Evolutionary conservation across 2,329 filamentous ascomycete species (phyloP).

Genomic region (Talaromyces sp.): DNA sequence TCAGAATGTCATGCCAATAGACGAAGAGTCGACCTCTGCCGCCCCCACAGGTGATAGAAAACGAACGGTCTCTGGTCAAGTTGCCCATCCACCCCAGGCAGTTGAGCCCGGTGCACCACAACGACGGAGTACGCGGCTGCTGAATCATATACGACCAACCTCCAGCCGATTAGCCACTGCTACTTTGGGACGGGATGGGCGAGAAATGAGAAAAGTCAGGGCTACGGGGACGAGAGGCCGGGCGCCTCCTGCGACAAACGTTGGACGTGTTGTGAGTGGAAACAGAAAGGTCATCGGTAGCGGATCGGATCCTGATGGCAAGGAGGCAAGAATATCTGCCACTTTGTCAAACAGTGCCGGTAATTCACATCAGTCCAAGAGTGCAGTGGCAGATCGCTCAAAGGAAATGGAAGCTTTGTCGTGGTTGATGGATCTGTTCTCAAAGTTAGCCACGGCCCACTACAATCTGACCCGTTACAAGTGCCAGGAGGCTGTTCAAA

Average conservation of each 20-base stretch:
- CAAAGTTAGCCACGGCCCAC: conserved; percentile 78
- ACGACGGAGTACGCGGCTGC: conserved; percentile 70
- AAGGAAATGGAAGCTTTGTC: conserved; percentile 74
- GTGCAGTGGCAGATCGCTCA: conserved; percentile 50
- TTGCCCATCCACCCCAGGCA: conserved; percentile 54
- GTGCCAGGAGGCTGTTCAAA: conserved; percentile 71
- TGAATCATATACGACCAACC: conserved; percentile 67
- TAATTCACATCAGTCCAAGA: conserved; percentile 32
- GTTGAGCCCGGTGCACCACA: conserved; percentile 65
- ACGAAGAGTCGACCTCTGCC: conserved; percentile 34
- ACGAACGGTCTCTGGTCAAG: conserved; percentile 85
- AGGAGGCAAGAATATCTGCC: conserved; percentile 51
- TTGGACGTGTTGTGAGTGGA: conserved; percentile 84
- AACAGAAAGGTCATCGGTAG: conserved; percentile 68
- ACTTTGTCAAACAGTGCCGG: conserved; percentile 34
- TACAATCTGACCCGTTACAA: conserved; percentile 75
- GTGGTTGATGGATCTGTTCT: conserved; percentile 76
- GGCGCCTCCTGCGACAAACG: conserved; percentile 65
- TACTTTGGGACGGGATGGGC: conserved; percentile 60
- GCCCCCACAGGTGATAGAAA: conserved; percentile 65
- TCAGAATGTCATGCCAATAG: conserved; percentile 33
- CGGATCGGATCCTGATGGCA: conserved; percentile 66
- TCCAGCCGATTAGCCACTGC: conserved; percentile 62
- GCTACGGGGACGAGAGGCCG: conserved; percentile 69
- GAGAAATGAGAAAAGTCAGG: conserved; percentile 82